Conservation (phyloP, 208 protist species). For the Plasmodiophora brassicae region DNA sequence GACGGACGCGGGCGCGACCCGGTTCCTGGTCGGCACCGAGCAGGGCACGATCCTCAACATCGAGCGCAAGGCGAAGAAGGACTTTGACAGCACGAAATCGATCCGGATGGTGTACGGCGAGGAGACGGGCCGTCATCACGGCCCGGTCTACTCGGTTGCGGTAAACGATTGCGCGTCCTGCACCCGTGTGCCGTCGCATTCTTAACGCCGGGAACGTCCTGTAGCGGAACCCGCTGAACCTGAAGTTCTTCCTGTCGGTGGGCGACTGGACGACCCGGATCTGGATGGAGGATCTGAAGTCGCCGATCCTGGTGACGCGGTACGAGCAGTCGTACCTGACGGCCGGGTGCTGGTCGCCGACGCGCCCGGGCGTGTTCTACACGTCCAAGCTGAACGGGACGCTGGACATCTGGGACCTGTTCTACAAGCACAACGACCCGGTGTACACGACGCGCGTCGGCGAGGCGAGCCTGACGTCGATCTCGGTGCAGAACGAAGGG, state of each 20-base stretch:
- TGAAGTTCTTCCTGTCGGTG: conserved; percentile 83
- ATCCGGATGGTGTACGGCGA: conserved; percentile 70
- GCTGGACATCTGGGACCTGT: conserved; percentile 87
- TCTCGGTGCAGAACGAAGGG: conserved; percentile 58
- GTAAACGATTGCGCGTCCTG: conserved; percentile 82
- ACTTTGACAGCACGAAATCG: conserved; percentile 42
- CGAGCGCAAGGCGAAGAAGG: conserved; percentile 84
- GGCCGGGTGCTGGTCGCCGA: conserved; percentile 79
- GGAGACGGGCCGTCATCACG: conserved; percentile 70
- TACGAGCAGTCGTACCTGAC: conserved; percentile 89
- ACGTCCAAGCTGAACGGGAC: conserved; percentile 87
- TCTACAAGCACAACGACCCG: conserved; percentile 83
- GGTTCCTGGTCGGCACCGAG: conserved; percentile 92
- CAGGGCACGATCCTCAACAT: conserved; percentile 76
- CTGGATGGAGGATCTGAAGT: conserved; percentile 83
- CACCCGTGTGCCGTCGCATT: background rate
- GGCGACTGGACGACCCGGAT: conserved; percentile 84
- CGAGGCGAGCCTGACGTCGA: conserved; percentile 37
- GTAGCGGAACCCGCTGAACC: conserved; percentile 49
- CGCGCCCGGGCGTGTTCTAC: conserved; percentile 86
- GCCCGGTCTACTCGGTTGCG: conserved; percentile 83
- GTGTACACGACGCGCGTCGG: conserved; percentile 71
- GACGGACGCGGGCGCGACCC: conserved; percentile 67
- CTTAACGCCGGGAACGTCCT: background rate
- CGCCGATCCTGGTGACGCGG: conserved; percentile 84